Evolutionary conservation across 106 monocot genomes (phyloP).

Genomic region (Chionographis japonica): DNA sequence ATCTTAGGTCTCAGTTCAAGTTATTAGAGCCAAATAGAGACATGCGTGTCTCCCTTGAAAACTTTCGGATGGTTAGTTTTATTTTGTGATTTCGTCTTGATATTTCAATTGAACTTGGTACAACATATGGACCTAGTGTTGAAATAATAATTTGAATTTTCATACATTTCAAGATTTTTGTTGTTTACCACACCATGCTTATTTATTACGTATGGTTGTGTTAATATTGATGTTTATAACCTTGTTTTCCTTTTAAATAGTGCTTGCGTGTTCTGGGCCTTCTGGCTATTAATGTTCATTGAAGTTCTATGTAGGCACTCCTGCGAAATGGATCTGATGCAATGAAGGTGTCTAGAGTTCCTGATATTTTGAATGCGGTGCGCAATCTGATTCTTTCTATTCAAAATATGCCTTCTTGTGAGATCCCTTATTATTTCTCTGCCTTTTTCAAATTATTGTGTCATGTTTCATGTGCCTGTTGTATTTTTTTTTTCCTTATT

Average conservation of each 20-base stretch:
- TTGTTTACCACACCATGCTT: too few relatives aligned
- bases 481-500: too few relatives aligned
- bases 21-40: constrained; percentile 61
- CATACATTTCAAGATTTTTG: too few relatives aligned
- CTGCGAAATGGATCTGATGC: constrained; percentile 48
- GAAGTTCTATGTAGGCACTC: constrained; percentile 44
- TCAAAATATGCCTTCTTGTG: not conserved
- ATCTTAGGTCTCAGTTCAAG: constrained; percentile 58
- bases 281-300: not conserved
- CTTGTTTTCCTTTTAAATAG: not conserved
- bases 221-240: too few relatives aligned
- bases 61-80: constrained; percentile 55
- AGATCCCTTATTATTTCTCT: not conserved
- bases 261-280: not conserved
- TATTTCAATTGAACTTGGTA: too few relatives aligned
- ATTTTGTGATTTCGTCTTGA: not conserved
- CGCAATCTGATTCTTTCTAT: not conserved
- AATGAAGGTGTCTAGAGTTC: constrained; percentile 70
- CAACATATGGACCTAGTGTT: too few relatives aligned
- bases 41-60: constrained; percentile 51
- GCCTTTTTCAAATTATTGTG: too few relatives aligned
- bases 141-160: too few relatives aligned
- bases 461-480: too few relatives aligned
- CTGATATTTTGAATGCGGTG: constrained; percentile 66
- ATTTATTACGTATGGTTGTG: too few relatives aligned